A percentile compares a stretch with the other conserved stretches of the same genome.
These are phyloP conservation scores for Insectozyma bohioensis DNA, from an alignment of 1,139 yeast species.

Conservation along the genomic window DNA sequence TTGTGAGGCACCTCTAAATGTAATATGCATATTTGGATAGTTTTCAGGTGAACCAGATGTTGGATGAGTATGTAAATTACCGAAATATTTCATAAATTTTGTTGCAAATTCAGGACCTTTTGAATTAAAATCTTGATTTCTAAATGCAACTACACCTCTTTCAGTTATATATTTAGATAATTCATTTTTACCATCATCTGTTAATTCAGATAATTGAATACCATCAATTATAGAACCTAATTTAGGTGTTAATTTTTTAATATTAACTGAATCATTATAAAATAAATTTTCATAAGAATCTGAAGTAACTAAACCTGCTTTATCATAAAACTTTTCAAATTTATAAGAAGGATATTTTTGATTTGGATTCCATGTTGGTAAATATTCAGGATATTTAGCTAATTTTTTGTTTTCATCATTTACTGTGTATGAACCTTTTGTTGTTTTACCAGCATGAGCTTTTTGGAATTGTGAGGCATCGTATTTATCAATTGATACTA, in stretches of 20 bases:
- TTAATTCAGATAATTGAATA: constrained; percentile 27
- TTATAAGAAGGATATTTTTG: constrained; percentile 25
- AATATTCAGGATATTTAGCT: constrained; percentile 23
- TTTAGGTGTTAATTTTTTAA: constrained; percentile 25
- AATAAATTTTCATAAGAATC: constrained; percentile 18
- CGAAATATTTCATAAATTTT: constrained; percentile 33
- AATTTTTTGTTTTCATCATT: constrained; percentile 20
- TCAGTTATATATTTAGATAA: constrained; percentile 39
- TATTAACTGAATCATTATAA: constrained; percentile 7
- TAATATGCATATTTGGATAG: constrained; percentile 35
- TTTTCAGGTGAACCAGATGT: constrained; percentile 41
- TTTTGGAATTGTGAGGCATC: constrained; percentile 31
- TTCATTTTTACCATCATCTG: constrained; percentile 33
- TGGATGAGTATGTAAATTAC: constrained; percentile 41
- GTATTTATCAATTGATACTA: constrained; percentile 22
- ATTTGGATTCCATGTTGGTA: constrained; percentile 32
- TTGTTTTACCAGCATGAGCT: constrained; percentile 24
- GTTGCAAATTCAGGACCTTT: constrained; percentile 33
- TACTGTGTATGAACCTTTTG: constrained; percentile 26
- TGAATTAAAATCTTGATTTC: constrained; percentile 36
- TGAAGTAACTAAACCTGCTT: constrained; percentile 22
- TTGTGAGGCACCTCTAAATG: constrained; percentile 28
- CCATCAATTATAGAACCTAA: constrained; percentile 27
- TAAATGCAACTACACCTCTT: constrained; percentile 41
- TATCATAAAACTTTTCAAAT: constrained; percentile 23